Base-by-base conservation (phyloP, 73 alveolate genomes). In the Tetrahymena borealis region DNA sequence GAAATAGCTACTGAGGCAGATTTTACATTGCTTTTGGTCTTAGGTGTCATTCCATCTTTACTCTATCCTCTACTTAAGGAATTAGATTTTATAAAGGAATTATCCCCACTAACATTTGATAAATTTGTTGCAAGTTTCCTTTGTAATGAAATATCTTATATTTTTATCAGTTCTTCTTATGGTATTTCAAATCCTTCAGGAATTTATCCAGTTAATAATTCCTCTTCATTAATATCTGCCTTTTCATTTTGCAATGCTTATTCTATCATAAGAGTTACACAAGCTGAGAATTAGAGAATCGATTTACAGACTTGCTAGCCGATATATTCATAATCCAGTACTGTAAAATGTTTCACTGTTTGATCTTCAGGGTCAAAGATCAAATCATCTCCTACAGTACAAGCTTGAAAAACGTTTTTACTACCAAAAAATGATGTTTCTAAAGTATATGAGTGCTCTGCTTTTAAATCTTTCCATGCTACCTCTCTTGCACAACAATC, bases 351-450 rank as follows among this genome's bases (percentile, higher is more conserved):
- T 18, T 60, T 60, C 28, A 60, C 28, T 18, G 85, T 24, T 60
- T 60, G n/a, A 60, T 60, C 85, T 18, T 18, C 9, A 24, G n/a
- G 85, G 28, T 60, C 85, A 18, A 60, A 24, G 28, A 60, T 60
- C 35, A 60, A 60, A 60, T 60, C 28, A 60, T 60, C 85, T n/a
- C 85, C 85, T 13, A 60, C 28, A 10, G n/a, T 60, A 10, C n/a
- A 18, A n/a, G 37, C 85, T 24, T 11, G n/a, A 60, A 18, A 60
- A 60, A 60, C 85, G n/a, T 60, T 35, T 60, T 60, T 60, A 20
- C 85, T 60, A 9, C 99, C 99, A 97, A 98, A 98, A 90, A 98
- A 97, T 15, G 99, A 96, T 9, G 99, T 93, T 95, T 98, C 99
- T 97, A 98, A 96, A 36, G 99, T 98, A 78, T 96, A 98, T 31